Conservation (phyloP, 2,329 filamentous ascomycete species). For the Myriosclerotinia curreyana region DNA sequence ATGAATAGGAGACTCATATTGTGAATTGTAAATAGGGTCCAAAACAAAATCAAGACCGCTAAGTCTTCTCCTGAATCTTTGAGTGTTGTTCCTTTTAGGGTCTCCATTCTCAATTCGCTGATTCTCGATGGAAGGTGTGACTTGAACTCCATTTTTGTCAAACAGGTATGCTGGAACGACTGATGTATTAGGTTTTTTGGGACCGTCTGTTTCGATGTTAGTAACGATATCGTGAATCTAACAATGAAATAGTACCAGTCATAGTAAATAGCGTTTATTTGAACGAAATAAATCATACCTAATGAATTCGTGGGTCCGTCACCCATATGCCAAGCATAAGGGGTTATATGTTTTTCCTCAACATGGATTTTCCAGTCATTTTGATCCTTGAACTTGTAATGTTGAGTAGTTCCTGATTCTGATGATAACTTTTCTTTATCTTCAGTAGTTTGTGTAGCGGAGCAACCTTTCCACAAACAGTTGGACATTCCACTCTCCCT, state of each 20-base stretch:
- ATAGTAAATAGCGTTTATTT: background rate
- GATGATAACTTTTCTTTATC: conserved; percentile 20
- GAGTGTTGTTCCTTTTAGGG: conserved; percentile 31
- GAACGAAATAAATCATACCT: conserved; percentile 24
- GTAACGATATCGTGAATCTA: background rate
- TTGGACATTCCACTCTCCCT: conserved; percentile 35
- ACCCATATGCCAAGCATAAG: conserved; percentile 56
- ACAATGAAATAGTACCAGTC: background rate
- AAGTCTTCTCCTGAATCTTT: conserved; percentile 27
- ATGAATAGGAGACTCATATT: conserved; percentile 15
- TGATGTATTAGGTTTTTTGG: conserved; percentile 4
- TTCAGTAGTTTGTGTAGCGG: conserved; percentile 22
- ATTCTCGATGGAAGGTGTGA: conserved; percentile 55
- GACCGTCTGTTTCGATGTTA: conserved; percentile 25
- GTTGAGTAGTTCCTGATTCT: conserved; percentile 21
- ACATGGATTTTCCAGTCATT: conserved; percentile 50
- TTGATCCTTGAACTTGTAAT: conserved; percentile 28
- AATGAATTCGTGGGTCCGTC: conserved; percentile 49
- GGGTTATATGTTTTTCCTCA: conserved; percentile 52
- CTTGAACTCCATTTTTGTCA: conserved; percentile 51
- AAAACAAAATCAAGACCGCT: conserved; percentile 22
- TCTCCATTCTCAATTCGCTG: conserved; percentile 49
- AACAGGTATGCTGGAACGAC: conserved; percentile 44
- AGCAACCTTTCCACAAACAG: conserved; percentile 46
- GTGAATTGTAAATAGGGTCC: conserved; percentile 12